phyloP scores from a whole-genome alignment of 306 rosid genomes.

The Cucumis sativus region Cucumber_9930_V3 NC_026660.2:65501-66000 shows the following conservation, averaged over 20 bases:
- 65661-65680: not conserved
- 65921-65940: not conserved
- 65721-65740: conserved; percentile 77
- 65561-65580: no score
- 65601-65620: not conserved
- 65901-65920: not conserved
- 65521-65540: no score
- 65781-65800: conserved; percentile 77
- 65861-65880: conserved; percentile 98
- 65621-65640: no score
- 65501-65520: no score
- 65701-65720: not conserved
- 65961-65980: not conserved
- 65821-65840: conserved; percentile 80
- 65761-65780: conserved; percentile 66
- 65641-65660: no score
- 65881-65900: conserved; percentile 86
- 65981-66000: conserved; percentile 56
- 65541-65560: no score
- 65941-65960: not conserved
- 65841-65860: conserved; percentile 86
- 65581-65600: no score
- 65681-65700: not conserved
- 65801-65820: conserved; percentile 67
- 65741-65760: conserved; percentile 93